Evolutionary conservation across 2,329 filamentous ascomycete genomes (phyloP).

Genomic region (Sporothrix sp.): DNA sequence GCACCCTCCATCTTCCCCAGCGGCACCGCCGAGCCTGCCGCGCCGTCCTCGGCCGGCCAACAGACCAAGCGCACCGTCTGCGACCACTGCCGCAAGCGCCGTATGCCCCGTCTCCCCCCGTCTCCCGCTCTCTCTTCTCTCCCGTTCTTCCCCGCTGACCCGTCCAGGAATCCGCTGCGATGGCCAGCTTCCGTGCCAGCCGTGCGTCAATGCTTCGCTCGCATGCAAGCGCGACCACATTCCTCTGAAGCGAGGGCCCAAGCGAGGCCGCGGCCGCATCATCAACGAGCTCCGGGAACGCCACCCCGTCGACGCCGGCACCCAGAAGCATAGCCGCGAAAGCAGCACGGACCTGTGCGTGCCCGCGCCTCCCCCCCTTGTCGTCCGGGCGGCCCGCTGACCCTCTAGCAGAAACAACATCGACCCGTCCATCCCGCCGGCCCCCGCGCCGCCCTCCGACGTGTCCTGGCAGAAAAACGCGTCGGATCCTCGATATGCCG

Average conservation of each 20-base stretch:
- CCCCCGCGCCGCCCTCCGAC: constrained; percentile 18
- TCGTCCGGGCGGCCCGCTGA: neutral
- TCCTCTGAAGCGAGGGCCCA: constrained; percentile 54
- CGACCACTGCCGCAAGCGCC: constrained; percentile 35
- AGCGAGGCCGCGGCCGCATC: constrained; percentile 51
- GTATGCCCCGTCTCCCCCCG: constrained; percentile 22
- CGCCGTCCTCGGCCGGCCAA: neutral
- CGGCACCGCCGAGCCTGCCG: neutral
- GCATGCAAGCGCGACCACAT: constrained; percentile 56
- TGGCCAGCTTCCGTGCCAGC: constrained; percentile 45
- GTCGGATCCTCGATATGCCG: constrained; percentile 23
- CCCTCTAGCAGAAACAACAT: constrained; percentile 8
- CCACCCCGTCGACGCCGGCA: constrained; percentile 22
- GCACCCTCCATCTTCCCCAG: neutral
- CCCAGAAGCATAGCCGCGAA: constrained; percentile 30
- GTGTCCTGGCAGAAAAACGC: constrained; percentile 25
- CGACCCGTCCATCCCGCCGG: constrained; percentile 16
- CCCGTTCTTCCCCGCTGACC: neutral
- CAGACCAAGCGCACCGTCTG: constrained; percentile 31
- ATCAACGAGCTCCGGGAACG: constrained; percentile 49
- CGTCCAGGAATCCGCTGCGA: constrained; percentile 35
- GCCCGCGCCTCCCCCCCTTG: neutral
- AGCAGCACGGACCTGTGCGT: constrained; percentile 25
- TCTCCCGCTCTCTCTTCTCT: constrained; percentile 10
- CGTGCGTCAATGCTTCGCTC: constrained; percentile 48